phyloP scores from a whole-genome alignment of 805 yeast species.

The Schwanniomyces pseudopolymorphus region DNA sequence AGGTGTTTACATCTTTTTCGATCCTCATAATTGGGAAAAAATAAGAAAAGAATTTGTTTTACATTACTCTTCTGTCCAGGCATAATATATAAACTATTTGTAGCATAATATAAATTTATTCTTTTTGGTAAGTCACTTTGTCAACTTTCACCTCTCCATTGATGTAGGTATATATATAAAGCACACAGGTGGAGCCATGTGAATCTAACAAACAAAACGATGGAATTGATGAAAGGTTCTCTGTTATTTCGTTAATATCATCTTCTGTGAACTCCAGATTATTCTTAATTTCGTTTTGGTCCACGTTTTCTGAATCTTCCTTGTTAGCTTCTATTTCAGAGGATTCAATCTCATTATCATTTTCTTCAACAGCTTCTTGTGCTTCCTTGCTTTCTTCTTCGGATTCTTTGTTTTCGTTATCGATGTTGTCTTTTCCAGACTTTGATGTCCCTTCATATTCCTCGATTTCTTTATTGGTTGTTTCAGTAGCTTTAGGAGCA shows the following conservation, averaged over 20 bases:
- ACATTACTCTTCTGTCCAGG: slow-evolving; percentile 43
- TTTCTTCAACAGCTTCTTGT: slow-evolving; percentile 5
- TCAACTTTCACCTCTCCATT: slow-evolving; percentile 89
- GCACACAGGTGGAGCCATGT: slow-evolving; percentile 73
- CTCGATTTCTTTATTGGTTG: slow-evolving; percentile 28
- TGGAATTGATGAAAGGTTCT: slow-evolving; percentile 50
- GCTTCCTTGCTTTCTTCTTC: slow-evolving; percentile 11
- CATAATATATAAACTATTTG: slow-evolving; percentile 12
- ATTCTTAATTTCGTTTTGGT: slow-evolving; percentile 5
- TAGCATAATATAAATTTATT: slow-evolving; percentile 11
- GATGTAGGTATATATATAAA: slow-evolving; percentile 80
- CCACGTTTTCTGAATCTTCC: slow-evolving; percentile 17
- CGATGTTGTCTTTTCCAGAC: slow-evolving; percentile 18
- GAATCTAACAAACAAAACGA: slow-evolving; percentile 87
- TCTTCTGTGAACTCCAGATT: slow-evolving; percentile 11
- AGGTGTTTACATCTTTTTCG: slow-evolving; percentile 92
- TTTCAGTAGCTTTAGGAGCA: slow-evolving; percentile 20
- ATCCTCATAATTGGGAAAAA: slow-evolving; percentile 94
- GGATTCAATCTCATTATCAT: slow-evolving; percentile 7
- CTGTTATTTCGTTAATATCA: slow-evolving; percentile 19
- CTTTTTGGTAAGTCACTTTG: slow-evolving; percentile 54
- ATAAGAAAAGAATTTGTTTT: slow-evolving; percentile 68
- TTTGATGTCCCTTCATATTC: slow-evolving; percentile 20
- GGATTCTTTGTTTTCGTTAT: slow-evolving; percentile 8
- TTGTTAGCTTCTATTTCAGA: not conserved